A percentile compares a stretch with the other conserved stretches of the same genome.
These are phyloP conservation scores for Bidens hawaiensis DNA, from an alignment of 140 eudicot genomes.

Conservation along the genomic window DNA sequence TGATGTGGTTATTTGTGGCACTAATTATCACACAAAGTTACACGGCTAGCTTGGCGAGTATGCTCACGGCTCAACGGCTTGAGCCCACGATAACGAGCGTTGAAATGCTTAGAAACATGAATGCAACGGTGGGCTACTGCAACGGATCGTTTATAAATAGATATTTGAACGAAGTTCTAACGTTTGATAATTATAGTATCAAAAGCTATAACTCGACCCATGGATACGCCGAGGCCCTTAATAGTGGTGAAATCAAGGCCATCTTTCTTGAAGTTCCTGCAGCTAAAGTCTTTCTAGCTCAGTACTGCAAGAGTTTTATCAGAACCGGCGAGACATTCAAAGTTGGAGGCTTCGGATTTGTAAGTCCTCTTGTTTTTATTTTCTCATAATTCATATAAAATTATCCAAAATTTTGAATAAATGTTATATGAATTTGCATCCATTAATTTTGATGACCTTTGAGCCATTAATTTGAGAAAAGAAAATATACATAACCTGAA, in stretches of 20 bases:
- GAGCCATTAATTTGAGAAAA: no score
- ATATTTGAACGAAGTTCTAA: conserved; percentile 18
- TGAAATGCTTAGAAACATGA: conserved; percentile 25
- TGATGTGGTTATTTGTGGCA: conserved; percentile 47
- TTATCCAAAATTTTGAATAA: not conserved
- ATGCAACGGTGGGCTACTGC: conserved; percentile 29
- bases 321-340: conserved; percentile 38
- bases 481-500: no score
- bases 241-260: conserved; percentile 33
- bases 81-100: conserved; percentile 30
- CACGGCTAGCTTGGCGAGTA: conserved; percentile 43
- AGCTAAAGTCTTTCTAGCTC: conserved; percentile 49
- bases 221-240: conserved; percentile 25
- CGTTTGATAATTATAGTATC: not conserved
- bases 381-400: not conserved
- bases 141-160: conserved; percentile 22
- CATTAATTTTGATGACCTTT: no score
- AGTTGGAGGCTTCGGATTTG: conserved; percentile 57
- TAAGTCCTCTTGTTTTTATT: conserved; percentile 22
- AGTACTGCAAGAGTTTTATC: conserved; percentile 40
- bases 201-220: conserved; percentile 17
- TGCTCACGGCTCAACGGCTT: conserved; percentile 43
- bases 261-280: conserved; percentile 40
- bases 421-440: no score
- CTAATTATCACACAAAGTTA: conserved; percentile 40